Evolutionary conservation across 768 basidiomycete genomes (phyloP).

Genomic region (Neoboletus magnificus): DNA sequence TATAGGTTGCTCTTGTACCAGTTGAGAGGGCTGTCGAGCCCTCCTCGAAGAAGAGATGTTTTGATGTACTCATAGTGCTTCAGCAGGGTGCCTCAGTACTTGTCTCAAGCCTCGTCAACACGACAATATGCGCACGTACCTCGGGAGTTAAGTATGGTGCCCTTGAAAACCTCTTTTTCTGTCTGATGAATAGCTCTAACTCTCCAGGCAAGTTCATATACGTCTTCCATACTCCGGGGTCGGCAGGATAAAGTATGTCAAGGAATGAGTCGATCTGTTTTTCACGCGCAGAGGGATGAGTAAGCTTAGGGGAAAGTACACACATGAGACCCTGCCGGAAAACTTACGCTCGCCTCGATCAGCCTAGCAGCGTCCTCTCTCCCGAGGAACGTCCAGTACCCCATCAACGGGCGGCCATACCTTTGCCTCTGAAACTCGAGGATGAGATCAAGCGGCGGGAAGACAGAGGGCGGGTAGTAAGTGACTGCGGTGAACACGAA

Average conservation of each 20-base stretch:
- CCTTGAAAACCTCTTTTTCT: conserved; percentile 18
- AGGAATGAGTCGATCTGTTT: conserved; percentile 40
- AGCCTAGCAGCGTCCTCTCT: conserved; percentile 29
- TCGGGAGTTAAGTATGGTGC: conserved; percentile 33
- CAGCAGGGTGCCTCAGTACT: conserved; percentile 1
- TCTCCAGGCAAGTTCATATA: conserved; percentile 35
- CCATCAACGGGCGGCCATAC: conserved; percentile 38
- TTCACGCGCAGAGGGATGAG: not conserved
- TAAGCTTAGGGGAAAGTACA: not conserved
- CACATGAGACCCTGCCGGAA: not conserved
- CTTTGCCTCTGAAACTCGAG: conserved; percentile 25
- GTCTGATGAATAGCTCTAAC: conserved; percentile 30
- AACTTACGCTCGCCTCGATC: conserved; percentile 36
- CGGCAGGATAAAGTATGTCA: conserved; percentile 32
- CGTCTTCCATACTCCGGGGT: conserved; percentile 35
- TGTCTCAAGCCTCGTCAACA: not conserved
- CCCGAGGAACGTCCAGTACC: conserved; percentile 42
- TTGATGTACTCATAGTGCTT: conserved; percentile 31
- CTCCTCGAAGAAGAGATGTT: conserved; percentile 27
- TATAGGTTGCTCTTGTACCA: conserved; percentile 36
- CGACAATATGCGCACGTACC: conserved; percentile 17
- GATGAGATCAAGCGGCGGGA: conserved; percentile 26
- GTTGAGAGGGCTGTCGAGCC: conserved; percentile 34
- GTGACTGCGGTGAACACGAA: conserved; percentile 37
- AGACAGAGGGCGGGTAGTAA: conserved; percentile 29